A percentile compares a stretch with the other conserved stretches of the same genome.
phyloP scores from a whole-genome alignment of 2,329 filamentous ascomycete genomes.

The Claviceps pazoutovae region DNA sequence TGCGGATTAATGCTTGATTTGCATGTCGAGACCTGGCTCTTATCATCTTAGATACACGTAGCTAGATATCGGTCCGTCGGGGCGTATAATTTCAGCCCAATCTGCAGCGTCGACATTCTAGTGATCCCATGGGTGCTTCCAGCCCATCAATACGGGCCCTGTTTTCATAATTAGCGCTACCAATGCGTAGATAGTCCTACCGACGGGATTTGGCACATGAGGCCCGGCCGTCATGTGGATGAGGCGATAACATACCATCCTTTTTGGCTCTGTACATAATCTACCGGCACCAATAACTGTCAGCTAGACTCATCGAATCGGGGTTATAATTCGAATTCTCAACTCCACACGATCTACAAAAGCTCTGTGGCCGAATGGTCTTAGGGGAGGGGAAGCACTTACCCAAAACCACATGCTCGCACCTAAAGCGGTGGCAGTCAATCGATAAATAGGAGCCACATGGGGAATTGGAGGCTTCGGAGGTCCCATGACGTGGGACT shows the following conservation, averaged over 20 bases:
- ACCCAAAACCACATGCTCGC: slow-evolving; percentile 99
- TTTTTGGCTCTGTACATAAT: slow-evolving; percentile 94
- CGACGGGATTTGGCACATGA: background rate
- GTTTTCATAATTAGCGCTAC: background rate
- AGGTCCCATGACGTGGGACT: slow-evolving; percentile 14
- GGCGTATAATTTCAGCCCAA: background rate
- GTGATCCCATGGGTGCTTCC: slow-evolving; percentile 96
- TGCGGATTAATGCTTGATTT: slow-evolving; percentile 12
- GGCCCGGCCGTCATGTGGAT: background rate
- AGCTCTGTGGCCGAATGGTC: background rate
- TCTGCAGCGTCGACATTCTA: slow-evolving; percentile 28
- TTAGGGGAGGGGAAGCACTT: slow-evolving; percentile 24
- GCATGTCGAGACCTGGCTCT: background rate
- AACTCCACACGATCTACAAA: background rate
- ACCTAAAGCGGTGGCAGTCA: slow-evolving; percentile 72
- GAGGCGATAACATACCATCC: slow-evolving; percentile 47
- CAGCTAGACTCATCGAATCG: background rate
- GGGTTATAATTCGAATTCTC: background rate
- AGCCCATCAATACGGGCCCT: slow-evolving; percentile 70
- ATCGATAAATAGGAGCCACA: slow-evolving; percentile 56
- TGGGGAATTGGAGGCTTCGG: slow-evolving; percentile 32
- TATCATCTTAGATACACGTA: background rate
- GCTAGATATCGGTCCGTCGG: background rate
- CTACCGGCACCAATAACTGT: slow-evolving; percentile 28
- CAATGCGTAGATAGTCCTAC: background rate